These are phyloP conservation scores for Choricystis sp. DNA, from an alignment of 139 green algal species.

Conservation along the genomic window DNA sequence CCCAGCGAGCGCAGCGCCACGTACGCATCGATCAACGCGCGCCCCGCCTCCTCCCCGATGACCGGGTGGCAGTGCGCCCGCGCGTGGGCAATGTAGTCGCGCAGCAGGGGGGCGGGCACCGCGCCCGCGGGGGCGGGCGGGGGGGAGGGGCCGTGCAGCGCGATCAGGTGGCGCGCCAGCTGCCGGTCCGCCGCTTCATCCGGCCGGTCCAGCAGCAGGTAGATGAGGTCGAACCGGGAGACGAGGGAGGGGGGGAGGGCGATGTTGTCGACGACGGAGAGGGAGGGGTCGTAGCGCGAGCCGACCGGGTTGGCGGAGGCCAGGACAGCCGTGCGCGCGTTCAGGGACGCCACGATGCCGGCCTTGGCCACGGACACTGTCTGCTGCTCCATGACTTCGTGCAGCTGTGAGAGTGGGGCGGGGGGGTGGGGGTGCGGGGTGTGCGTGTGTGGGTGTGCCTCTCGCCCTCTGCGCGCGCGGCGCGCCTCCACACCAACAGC, in stretches of 20 bases:
- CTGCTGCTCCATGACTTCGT: slow-evolving; percentile 98
- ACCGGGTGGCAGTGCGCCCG: slow-evolving; percentile 48
- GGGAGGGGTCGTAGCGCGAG: slow-evolving; percentile 69
- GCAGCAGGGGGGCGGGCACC: slow-evolving; percentile 44
- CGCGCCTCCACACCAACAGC: no score
- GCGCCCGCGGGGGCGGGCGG: slow-evolving; percentile 9
- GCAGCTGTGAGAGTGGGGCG: slow-evolving; percentile 26
- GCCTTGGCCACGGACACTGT: slow-evolving; percentile 96
- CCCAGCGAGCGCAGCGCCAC: slow-evolving; percentile 60
- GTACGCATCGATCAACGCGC: slow-evolving; percentile 64
- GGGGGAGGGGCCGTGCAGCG: slow-evolving; percentile 52
- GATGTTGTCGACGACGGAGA: slow-evolving; percentile 93
- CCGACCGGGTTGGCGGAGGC: slow-evolving; percentile 60
- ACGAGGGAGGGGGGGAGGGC: slow-evolving; percentile 89
- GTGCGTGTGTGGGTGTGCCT: neutral
- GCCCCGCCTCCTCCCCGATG: slow-evolving; percentile 54
- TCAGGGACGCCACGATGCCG: slow-evolving; percentile 93
- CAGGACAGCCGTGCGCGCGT: slow-evolving; percentile 72
- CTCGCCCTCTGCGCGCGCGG: no score
- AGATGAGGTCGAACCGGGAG: slow-evolving; percentile 90
- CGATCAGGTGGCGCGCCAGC: slow-evolving; percentile 80
- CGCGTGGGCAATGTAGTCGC: slow-evolving; percentile 80
- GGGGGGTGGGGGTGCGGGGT: neutral
- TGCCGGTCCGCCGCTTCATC: slow-evolving; percentile 61
- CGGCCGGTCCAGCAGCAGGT: slow-evolving; percentile 81